Percentiles rank a stretch among this genome's conserved stretches.
Evolutionary conservation across 1,284 basidiomycete genomes (phyloP).

Genomic region (Coniferiporia sulphurascens): DNA sequence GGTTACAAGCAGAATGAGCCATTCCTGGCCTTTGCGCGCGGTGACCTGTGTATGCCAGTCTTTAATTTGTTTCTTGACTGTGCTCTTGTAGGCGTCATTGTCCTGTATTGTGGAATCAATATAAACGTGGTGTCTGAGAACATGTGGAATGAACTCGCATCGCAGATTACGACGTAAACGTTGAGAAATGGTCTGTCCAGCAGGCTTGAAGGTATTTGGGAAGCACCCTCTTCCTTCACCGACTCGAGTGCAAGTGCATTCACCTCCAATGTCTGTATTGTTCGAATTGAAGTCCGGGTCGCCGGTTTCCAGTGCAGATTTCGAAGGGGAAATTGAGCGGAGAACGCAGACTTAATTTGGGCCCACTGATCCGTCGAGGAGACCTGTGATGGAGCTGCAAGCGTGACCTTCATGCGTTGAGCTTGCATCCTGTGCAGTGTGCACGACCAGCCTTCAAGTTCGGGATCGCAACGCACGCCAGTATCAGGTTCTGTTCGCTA

Average conservation of each 20-base stretch:
- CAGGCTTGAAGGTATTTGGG: constrained; percentile 74
- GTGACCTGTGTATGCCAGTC: constrained; percentile 79
- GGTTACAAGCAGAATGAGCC: constrained; percentile 84
- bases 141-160: constrained; percentile 46
- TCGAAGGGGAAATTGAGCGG: constrained; percentile 75
- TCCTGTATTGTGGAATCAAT: constrained; percentile 48
- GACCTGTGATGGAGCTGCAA: constrained; percentile 56
- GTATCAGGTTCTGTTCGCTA: background rate
- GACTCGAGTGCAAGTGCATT: constrained; percentile 68
- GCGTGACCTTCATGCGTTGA: constrained; percentile 56
- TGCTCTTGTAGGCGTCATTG: constrained; percentile 75
- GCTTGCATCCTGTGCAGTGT: too few species aligned
- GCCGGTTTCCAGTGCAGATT: constrained; percentile 88
- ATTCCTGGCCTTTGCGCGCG: constrained; percentile 80
- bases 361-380: constrained; percentile 66
- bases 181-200: constrained; percentile 84
- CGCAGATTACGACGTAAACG: constrained; percentile 81
- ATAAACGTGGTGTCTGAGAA: background rate
- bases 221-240: constrained; percentile 65
- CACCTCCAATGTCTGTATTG: constrained; percentile 84
- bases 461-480: too few species aligned
- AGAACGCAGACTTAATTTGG: constrained; percentile 61
- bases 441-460: too few species aligned
- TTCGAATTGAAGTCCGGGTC: constrained; percentile 66
- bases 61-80: constrained; percentile 80